These are phyloP conservation scores for Saccharum hybrid DNA, from an alignment of 202 grass and related monocot genomes.

Conservation along the genomic window DNA sequence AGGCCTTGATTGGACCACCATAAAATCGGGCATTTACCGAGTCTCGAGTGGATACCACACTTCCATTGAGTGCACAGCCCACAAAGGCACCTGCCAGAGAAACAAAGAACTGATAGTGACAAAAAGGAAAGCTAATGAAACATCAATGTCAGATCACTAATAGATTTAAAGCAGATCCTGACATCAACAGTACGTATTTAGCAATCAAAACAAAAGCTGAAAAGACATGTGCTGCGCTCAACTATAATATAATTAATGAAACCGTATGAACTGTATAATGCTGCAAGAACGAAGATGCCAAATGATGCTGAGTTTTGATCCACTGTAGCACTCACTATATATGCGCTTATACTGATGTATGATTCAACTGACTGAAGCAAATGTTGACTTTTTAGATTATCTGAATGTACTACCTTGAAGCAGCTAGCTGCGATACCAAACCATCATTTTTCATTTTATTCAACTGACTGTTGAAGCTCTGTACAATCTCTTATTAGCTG, in stretches of 20 bases:
- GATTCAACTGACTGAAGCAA: background rate
- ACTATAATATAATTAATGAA: slow-evolving; percentile 1
- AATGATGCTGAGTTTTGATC: slow-evolving; percentile 35
- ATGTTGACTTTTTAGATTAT: slow-evolving; percentile 29
- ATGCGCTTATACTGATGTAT: background rate
- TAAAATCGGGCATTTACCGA: slow-evolving; percentile 80
- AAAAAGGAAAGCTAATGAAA: slow-evolving; percentile 5
- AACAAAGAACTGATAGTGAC: slow-evolving; percentile 12
- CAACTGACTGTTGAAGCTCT: background rate
- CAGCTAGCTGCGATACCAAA: background rate
- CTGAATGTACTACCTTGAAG: slow-evolving; percentile 15
- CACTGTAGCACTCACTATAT: background rate
- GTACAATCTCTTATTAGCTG: slow-evolving; percentile 14
- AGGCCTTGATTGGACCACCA: slow-evolving; percentile 66
- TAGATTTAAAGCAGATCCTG: background rate
- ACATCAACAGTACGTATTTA: background rate
- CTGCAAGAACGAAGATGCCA: slow-evolving; percentile 3
- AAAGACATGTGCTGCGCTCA: background rate
- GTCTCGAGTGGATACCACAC: slow-evolving; percentile 69
- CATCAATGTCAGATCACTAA: background rate
- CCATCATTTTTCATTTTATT: slow-evolving; percentile 37
- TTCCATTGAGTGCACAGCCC: slow-evolving; percentile 85
- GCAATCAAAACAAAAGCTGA: slow-evolving; percentile 6
- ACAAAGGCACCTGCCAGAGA: slow-evolving; percentile 74
- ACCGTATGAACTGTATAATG: background rate